phyloP scores from a whole-genome alignment of 352 stramenopile species.

The Thalassiosira mediterranea region DNA sequence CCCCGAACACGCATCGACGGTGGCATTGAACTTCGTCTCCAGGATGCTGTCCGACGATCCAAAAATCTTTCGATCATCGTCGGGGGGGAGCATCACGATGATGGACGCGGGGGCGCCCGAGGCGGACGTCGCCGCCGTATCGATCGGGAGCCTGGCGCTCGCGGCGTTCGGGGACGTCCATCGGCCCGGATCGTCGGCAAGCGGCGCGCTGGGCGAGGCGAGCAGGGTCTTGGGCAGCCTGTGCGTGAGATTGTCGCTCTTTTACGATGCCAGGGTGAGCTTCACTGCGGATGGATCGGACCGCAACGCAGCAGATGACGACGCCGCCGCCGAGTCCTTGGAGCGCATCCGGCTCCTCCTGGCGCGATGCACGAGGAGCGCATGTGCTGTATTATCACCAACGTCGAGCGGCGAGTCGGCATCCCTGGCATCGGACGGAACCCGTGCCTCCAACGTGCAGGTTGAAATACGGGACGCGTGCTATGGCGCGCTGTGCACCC shows the following conservation, averaged over 20 bases:
- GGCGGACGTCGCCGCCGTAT: slow-evolving; percentile 36
- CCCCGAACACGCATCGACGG: slow-evolving; percentile 44
- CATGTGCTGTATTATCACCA: slow-evolving; percentile 50
- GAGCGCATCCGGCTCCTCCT: slow-evolving; percentile 44
- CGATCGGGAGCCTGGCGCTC: slow-evolving; percentile 55
- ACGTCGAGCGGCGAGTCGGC: slow-evolving; percentile 50
- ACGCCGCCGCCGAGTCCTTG: slow-evolving; percentile 1
- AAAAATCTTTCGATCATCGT: slow-evolving; percentile 58
- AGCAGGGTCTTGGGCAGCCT: slow-evolving; percentile 66
- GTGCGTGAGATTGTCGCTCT: slow-evolving; percentile 48
- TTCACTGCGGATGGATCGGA: neutral
- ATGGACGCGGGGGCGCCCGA: slow-evolving; percentile 25
- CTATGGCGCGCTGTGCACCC: slow-evolving; percentile 68
- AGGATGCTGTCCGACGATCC: slow-evolving; percentile 70
- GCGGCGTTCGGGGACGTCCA: slow-evolving; percentile 29
- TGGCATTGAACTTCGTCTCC: slow-evolving; percentile 50
- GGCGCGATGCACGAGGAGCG: slow-evolving; percentile 38
- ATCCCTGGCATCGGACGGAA: slow-evolving; percentile 20
- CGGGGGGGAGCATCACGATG: no score
- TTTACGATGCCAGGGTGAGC: slow-evolving; percentile 47
- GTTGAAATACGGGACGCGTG: slow-evolving; percentile 68
- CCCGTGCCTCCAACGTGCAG: slow-evolving; percentile 41
- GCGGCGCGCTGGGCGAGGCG: slow-evolving; percentile 34
- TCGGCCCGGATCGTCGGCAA: slow-evolving; percentile 45
- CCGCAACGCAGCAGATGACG: no score